Evolutionary conservation across 495 filamentous ascomycete species (phyloP).

Genomic region (Friedmanniomyces simplex): DNA sequence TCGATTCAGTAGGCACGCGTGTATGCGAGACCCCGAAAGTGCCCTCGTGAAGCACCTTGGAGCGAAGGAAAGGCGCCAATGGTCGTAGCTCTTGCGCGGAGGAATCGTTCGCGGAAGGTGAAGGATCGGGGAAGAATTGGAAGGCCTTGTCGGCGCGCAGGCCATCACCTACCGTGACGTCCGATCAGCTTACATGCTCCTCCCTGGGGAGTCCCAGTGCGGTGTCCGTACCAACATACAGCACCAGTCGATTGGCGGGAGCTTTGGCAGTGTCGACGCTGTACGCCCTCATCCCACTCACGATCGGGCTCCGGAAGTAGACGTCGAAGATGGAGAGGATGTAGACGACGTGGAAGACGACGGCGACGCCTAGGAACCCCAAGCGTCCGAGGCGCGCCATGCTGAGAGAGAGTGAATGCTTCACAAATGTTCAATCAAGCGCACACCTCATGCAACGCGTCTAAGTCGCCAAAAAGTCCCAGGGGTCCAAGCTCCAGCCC

Average conservation of each 20-base stretch:
- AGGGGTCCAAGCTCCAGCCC: neutral
- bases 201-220: neutral
- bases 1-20: constrained; percentile 91
- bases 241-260: constrained; percentile 79
- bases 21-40: constrained; percentile 99
- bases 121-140: constrained; percentile 85
- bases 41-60: constrained; percentile 74
- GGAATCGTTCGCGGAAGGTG: constrained; percentile 45
- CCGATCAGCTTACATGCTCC: constrained; percentile 4
- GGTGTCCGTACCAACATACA: constrained; percentile 69
- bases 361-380: constrained; percentile 81
- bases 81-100: constrained; percentile 51
- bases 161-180: constrained; percentile 58
- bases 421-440: too few species aligned
- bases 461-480: too few species aligned
- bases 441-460: too few species aligned
- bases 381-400: constrained; percentile 61
- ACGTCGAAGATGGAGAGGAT: constrained; percentile 97
- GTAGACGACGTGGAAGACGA: constrained; percentile 91
- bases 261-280: constrained; percentile 58
- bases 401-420: neutral
- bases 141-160: constrained; percentile 97
- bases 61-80: constrained; percentile 88
- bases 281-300: constrained; percentile 85
- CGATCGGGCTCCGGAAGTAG: constrained; percentile 97